phyloP scores from a whole-genome alignment of 139 green algal species.

The Chlamydomonas sp. region DNA sequence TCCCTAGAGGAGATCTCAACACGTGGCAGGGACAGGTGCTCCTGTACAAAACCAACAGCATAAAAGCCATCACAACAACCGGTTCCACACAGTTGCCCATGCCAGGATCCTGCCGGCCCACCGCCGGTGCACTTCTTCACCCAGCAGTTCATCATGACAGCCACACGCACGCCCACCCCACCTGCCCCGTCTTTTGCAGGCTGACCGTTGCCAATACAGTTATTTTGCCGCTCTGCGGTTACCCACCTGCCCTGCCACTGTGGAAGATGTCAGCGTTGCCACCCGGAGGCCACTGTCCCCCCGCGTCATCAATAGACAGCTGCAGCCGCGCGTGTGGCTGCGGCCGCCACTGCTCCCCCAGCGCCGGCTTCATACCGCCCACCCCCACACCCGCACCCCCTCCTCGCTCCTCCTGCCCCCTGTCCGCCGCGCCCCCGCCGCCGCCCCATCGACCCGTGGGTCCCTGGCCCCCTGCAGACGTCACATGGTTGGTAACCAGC shows the following conservation, averaged over 20 bases:
- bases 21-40: no score
- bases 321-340: conserved; percentile 49
- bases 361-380: conserved; percentile 47
- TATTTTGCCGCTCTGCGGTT: neutral
- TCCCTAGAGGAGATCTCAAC: no score
- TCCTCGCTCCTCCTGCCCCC: neutral
- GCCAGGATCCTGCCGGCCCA: no score
- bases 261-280: conserved; percentile 6
- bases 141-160: no score
- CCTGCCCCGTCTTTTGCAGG: no score
- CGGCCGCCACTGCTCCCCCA: conserved; percentile 64
- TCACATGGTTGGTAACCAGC: conserved; percentile 66
- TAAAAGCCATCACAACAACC: no score
- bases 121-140: no score
- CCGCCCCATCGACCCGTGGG: neutral
- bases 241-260: neutral
- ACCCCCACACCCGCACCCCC: neutral
- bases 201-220: no score
- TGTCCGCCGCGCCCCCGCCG: neutral
- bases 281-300: neutral
- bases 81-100: no score
- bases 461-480: conserved; percentile 12
- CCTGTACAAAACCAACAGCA: no score
- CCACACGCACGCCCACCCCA: no score
- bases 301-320: conserved; percentile 24